Base-by-base conservation (phyloP, 306 rosid species). In the Comarum palustre region DNA sequence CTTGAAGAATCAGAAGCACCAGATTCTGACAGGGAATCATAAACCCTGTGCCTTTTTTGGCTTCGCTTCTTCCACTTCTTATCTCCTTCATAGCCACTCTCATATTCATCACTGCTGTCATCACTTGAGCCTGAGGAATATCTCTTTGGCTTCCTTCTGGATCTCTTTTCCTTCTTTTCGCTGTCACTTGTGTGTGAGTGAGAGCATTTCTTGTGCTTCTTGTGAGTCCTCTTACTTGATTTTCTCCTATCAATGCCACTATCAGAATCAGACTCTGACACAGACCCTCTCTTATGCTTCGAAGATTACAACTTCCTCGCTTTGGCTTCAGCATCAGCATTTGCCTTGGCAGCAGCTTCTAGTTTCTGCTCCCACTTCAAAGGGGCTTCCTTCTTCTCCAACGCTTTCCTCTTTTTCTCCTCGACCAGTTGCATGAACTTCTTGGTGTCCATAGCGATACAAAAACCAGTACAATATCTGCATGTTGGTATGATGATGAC, bases 311-410 rank as follows among this genome's bases (percentile, higher is more conserved):
- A 57, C 82, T 86, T 90, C 84, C 87, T 90, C 59, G 69, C 88
- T 51, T 83, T 90, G 55, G 96, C 86, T 78, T 87, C 93, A 62
- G 89, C 90, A 75, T 87, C 91, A 38, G 97, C 89, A 83, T 83
- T 84, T 62, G 92, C 90, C 82, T 84, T 87, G 9, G 87, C 59
- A 77, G 93, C 91, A 74, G 97, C 91, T 87, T 94, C 99, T 68
- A 94, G 89, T 75, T 88, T 94, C 73, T 89, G 91, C 81, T 94
- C 95, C 97, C 99, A 91, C 79, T 88, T 94, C 88, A 94, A 74
- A 32, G 95, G 98, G 57, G 99, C 99, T 72, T 94, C 97, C 74
- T 86, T 94, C 81, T 86, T 94, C 88, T 94, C 97, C 96, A 89
- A 74, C 69, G 87, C 86, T 82, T 82, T 88, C 81, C 75, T 94